Percentiles rank a stretch among this genome's conserved stretches.
These are phyloP conservation scores for Metarhizium anisopliae DNA, from an alignment of 2,329 filamentous ascomycete species.

Conservation along the genomic window DNA sequence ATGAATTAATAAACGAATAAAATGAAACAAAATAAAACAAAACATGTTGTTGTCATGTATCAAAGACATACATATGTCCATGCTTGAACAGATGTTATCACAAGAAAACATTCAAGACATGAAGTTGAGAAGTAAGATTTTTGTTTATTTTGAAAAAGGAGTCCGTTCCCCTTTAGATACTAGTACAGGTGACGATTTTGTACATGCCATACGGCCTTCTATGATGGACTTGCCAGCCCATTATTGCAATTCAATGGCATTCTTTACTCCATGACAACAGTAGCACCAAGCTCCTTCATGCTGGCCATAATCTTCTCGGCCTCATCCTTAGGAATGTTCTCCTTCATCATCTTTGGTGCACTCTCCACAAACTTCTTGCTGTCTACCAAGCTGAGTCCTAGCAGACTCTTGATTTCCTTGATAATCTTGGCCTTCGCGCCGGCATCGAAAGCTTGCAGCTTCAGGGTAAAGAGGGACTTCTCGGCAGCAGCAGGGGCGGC, in stretches of 20 bases:
- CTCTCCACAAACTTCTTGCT: slow-evolving; percentile 99
- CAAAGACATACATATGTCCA: no score
- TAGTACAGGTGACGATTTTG: slow-evolving; percentile 28
- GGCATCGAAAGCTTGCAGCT: slow-evolving; percentile 84
- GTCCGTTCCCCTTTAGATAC: slow-evolving; percentile 17
- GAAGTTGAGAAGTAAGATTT: neutral
- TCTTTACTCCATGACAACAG: slow-evolving; percentile 79
- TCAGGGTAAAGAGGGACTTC: slow-evolving; percentile 95
- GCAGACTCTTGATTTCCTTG: slow-evolving; percentile 97
- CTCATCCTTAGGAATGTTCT: slow-evolving; percentile 97
- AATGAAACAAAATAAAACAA: no score
- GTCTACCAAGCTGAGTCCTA: slow-evolving; percentile 93
- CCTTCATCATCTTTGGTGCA: slow-evolving; percentile 97
- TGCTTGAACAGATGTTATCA: neutral
- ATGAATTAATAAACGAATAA: no score
- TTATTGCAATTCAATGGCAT: neutral
- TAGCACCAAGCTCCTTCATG: slow-evolving; percentile 87
- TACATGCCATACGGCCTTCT: slow-evolving; percentile 27
- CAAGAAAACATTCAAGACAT: neutral
- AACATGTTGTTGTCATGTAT: no score
- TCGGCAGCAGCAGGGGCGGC: slow-evolving; percentile 84
- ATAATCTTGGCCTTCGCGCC: slow-evolving; percentile 95
- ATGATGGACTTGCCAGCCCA: slow-evolving; percentile 19
- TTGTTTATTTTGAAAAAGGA: neutral
- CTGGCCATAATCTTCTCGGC: slow-evolving; percentile 96